Base-by-base conservation (phyloP, 805 yeast genomes). In the Candida arabinofermentans region DNA sequence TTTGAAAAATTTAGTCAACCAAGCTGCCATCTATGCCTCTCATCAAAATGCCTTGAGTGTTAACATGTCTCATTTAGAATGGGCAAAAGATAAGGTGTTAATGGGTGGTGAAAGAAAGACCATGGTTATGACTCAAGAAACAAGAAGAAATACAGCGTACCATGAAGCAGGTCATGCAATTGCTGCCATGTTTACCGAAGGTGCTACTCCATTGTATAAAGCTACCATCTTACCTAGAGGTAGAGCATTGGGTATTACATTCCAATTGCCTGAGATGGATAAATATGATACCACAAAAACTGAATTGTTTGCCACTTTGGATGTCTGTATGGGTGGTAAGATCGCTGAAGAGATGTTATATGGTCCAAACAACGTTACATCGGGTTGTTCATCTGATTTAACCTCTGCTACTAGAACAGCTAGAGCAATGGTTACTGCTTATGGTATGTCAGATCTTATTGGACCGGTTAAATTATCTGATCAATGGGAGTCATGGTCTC, bases 161-260 rank as follows among this genome's bases (percentile, higher is more conserved):
- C 99, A 93, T 67, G 99, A 93, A 69, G 99, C 99, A 16, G 99
- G 99, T 4, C 99, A 93, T 67, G 99, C 99, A 4, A 87, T 93
- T 43, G 89, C 91, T 86, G 98, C 99, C 9, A 75, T 93, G 79
- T 93, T 75, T 64, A 87, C 96, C 5, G 81, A 83, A 13, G 96
- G 95, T 16, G 97, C 99, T 3, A 89, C 96, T 3, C 90, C 96
- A 2, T 73, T 93, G 50, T 93, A 93, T 69, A 93, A 93, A 66
- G 98, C 98, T 4, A 93, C 99, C 0, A 90, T 93, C 49, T 72
- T 93, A 49, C 99, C 99, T 34, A 77, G 99, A 59, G 99, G 99
- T 34, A 72, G 96, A 51, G 99, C 99, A 0, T 71, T 93, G 39
- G 99, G 99, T 62, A 79, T 93, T 36, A 95, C 99, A 1, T 93